Base-by-base conservation (phyloP, 306 rosid genomes). In the Rosa lucieae region DNA sequence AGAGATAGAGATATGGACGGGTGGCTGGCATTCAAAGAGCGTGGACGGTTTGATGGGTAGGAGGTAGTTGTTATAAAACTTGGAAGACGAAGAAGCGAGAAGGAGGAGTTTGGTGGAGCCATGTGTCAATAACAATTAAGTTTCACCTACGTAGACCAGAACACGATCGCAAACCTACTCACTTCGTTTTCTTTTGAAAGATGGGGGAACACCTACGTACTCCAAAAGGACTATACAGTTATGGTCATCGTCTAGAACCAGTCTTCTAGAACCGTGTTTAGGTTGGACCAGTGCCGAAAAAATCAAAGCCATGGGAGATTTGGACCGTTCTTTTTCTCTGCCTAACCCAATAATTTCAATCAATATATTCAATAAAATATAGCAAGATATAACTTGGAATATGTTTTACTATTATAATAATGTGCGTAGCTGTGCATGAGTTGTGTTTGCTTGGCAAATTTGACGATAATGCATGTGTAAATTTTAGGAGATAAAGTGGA, bases 11-110 rank as follows among this genome's bases (percentile, higher is more conserved):
- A 59, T 1, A 43, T 49, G 14, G 83, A 78, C 40, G 78, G 85
- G 82, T 74, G 74, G 91, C 84, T 49, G 56, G 90, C 94, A 87
- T 88, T 92, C 65, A 92, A 92, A 90, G 91, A 80, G 89, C 73
- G 89, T 81, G 94, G 78, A 67, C 74, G 82, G 91, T 83, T 59
- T 79, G 90, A 92, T 90, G 83, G 88, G 84, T 83, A 67, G 86
- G 89, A 83, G 86, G 87, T 90, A 75, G 91, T 79, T 87, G 82
- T 9, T 23, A 23, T 23, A 59, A 14, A 29, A 14, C 69, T 63
- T 63, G 69, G 69, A 29, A 59, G 35, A 10, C 3, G 67, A 29
- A 62, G 40, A 1, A 26, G 67, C 0, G 11, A 7, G 46, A 9
- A 40, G 18, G 11, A 10, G 67, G n/a, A 48, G 79, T 63, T 47